A percentile compares a stretch with the other conserved stretches of the same genome.
phyloP scores from a whole-genome alignment of 2,329 filamentous ascomycete genomes.

The Davidsoniella australis region DNA sequence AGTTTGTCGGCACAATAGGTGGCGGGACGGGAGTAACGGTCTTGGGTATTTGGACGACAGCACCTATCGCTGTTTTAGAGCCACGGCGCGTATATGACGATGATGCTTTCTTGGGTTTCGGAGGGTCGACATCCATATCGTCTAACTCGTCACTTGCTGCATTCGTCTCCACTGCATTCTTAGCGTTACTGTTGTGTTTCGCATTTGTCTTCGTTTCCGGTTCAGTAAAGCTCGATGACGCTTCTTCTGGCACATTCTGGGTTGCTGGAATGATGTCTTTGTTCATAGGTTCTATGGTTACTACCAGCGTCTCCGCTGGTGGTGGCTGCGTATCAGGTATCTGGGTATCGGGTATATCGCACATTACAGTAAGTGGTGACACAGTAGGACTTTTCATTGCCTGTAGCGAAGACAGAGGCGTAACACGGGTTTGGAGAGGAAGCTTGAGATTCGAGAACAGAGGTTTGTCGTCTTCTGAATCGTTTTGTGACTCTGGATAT shows the following conservation, averaged over 20 bases:
- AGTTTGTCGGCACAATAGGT: background rate
- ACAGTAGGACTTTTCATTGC: slow-evolving; percentile 8
- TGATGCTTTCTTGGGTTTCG: background rate
- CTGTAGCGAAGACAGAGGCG: background rate
- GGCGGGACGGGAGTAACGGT: slow-evolving; percentile 2
- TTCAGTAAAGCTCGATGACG: slow-evolving; percentile 4
- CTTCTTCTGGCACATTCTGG: slow-evolving; percentile 1
- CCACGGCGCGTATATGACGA: slow-evolving; percentile 2
- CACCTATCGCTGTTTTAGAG: background rate
- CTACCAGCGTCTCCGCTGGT: background rate
- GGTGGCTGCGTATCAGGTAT: slow-evolving; percentile 1
- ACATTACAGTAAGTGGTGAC: slow-evolving; percentile 6
- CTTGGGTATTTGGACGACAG: background rate
- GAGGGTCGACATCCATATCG: background rate
- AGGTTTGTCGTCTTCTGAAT: background rate
- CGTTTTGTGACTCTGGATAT: background rate
- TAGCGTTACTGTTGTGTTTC: background rate
- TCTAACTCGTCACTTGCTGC: slow-evolving; percentile 1
- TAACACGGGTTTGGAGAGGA: background rate
- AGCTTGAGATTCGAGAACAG: slow-evolving; percentile 6
- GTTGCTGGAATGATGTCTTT: background rate
- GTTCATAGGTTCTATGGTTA: too few relatives aligned
- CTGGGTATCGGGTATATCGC: slow-evolving; percentile 10
- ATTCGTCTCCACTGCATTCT: background rate
- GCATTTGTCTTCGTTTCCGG: background rate